Base-by-base conservation (phyloP, 371 early-diverging fungal species). In the Mortierella sp. region DNA sequence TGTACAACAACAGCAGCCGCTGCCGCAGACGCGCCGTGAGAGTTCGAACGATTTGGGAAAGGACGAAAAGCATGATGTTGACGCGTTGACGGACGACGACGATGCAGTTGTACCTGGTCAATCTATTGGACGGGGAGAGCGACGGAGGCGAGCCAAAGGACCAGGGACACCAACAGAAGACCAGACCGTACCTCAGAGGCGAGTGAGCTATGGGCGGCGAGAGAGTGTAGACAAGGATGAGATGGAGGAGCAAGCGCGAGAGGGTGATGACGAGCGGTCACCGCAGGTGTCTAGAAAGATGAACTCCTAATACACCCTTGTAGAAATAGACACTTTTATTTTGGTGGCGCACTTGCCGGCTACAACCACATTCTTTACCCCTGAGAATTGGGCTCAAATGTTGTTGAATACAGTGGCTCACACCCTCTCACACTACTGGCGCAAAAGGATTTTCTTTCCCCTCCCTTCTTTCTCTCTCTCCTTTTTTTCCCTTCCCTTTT, bases 181-280 rank as follows among this genome's bases (percentile, higher is more conserved):
- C 8, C 76, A 76, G 43, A 40, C 61, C 11, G 64, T 69, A 9
- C 74, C 76, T 10, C 34, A 71, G 46, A 37, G 81, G 59, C 71
- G 72, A 11, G 40, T 21, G 19, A 80, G 81, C 54, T 70, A 69
- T 59, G 77, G 69, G 21, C 73, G 77, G 43, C 75, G 44, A 10
- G 78, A 77, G 57, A 82, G 75, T 43, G 50, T 10, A 9, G 69
- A 34, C n/a, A 31, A 26, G n/a, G 67, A 54, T 2, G 31, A 37
- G 3, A 31, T 54, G 9, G 69, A 70, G 28, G 72, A 81, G 21
- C 31, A 24, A 24, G 82, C 73, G 19, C 75, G 26, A 16, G 78
- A 82, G 31, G 82, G 82, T 1, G 82, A 82, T 51, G 82, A 82
- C 26, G 82, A 82, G 51, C n/a, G 69, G 40, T 82, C 82, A 4